Percentiles rank a stretch among this genome's conserved stretches.
Conservation (phyloP, 441 rosid genomes). For the Manihot esculenta region DNA sequence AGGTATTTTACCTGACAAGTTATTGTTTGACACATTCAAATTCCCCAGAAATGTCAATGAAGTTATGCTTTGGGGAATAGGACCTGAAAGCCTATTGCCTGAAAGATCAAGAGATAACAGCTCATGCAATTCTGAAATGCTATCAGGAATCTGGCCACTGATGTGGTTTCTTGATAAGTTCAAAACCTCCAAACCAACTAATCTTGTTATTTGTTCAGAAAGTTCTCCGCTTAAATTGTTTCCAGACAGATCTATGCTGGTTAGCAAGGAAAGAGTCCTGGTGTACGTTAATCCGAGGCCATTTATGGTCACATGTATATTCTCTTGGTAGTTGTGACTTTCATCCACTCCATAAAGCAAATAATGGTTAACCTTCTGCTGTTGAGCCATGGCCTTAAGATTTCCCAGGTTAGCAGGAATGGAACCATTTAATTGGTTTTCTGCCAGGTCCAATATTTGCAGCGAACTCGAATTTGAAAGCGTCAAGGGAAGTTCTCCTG, state of each 20-base stretch:
- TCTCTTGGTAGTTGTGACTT: constrained; percentile 33
- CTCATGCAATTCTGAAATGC: constrained; percentile 32
- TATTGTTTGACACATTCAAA: constrained; percentile 36
- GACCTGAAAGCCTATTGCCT: constrained; percentile 33
- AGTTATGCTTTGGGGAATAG: constrained; percentile 36
- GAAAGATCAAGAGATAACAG: constrained; percentile 46
- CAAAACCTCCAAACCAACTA: constrained; percentile 30
- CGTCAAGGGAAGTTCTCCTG: constrained; percentile 35
- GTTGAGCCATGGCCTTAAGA: constrained; percentile 28
- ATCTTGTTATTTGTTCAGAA: constrained; percentile 32
- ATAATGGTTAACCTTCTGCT: constrained; percentile 21
- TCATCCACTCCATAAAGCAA: constrained; percentile 22
- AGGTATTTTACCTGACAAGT: constrained; percentile 41
- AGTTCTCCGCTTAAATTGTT: constrained; percentile 37
- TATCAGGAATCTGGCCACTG: constrained; percentile 25
- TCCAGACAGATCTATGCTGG: constrained; percentile 36
- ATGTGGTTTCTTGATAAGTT: constrained; percentile 40
- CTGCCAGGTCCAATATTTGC: constrained; percentile 43
- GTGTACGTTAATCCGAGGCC: constrained; percentile 34
- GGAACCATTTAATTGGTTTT: constrained; percentile 35
- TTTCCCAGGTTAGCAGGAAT: constrained; percentile 37
- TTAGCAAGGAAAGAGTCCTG: constrained; percentile 46
- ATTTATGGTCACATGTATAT: constrained; percentile 26
- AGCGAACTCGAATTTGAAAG: constrained; percentile 35
- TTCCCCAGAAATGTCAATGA: constrained; percentile 32